phyloP scores from a whole-genome alignment of 1,284 basidiomycete species.

The Phellinidium pouzarii region DNA sequence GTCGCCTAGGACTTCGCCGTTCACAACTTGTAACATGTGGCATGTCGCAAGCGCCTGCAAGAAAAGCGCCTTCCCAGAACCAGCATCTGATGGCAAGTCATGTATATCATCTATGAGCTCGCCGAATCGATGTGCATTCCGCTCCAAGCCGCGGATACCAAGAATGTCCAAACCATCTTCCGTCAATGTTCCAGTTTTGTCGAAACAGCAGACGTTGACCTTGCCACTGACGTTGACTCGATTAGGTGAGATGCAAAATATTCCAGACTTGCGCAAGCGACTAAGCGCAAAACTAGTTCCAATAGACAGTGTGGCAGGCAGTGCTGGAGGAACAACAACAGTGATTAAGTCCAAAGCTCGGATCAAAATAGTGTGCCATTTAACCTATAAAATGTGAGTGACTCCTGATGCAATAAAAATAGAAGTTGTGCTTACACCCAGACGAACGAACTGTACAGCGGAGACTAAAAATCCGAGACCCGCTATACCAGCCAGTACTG shows the following conservation, averaged over 20 bases:
- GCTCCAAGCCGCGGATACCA: conserved; percentile 80
- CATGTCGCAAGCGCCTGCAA: conserved; percentile 94
- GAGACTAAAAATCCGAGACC: conserved; percentile 83
- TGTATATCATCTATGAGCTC: conserved; percentile 86
- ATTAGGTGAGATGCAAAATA: conserved; percentile 97
- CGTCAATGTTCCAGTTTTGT: conserved; percentile 98
- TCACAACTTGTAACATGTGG: conserved; percentile 91
- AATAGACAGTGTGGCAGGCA: conserved; percentile 96
- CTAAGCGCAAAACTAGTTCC: conserved; percentile 95
- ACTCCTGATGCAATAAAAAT: neutral
- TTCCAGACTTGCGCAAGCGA: conserved; percentile 81
- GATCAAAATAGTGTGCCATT: conserved; percentile 86
- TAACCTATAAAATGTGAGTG: conserved; percentile 44
- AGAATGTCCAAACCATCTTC: conserved; percentile 98
- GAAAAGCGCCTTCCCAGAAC: conserved; percentile 77
- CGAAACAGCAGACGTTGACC: conserved; percentile 97
- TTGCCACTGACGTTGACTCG: conserved; percentile 96
- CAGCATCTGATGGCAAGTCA: conserved; percentile 69
- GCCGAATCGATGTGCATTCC: conserved; percentile 73
- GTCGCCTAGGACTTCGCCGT: conserved; percentile 88
- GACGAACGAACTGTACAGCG: conserved; percentile 86
- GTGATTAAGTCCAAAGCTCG: conserved; percentile 97
- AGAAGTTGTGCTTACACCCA: conserved; percentile 58
- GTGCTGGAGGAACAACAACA: conserved; percentile 94
- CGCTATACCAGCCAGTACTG: conserved; percentile 85